Conservation (phyloP, 441 rosid genomes). For the Sinapis alba region DNA sequence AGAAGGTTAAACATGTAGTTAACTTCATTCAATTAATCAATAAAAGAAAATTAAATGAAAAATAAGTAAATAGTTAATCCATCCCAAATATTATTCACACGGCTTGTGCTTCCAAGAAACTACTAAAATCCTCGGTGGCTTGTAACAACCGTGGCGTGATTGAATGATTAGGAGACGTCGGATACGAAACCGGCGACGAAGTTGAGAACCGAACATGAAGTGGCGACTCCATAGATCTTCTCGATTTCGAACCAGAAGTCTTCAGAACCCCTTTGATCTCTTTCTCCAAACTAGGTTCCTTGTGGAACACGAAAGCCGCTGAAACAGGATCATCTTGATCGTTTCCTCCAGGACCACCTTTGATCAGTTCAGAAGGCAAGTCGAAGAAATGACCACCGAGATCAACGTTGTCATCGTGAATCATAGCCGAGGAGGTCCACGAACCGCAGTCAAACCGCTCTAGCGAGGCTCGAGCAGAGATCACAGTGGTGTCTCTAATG, state of each 20-base stretch:
- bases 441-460: constrained; percentile 91
- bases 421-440: constrained; percentile 73
- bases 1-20: background rate
- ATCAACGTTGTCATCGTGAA: constrained; percentile 47
- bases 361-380: constrained; percentile 70
- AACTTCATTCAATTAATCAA: background rate
- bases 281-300: constrained; percentile 58
- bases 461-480: constrained; percentile 71
- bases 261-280: constrained; percentile 70
- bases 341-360: constrained; percentile 32
- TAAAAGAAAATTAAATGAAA: background rate
- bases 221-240: constrained; percentile 63
- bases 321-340: constrained; percentile 73
- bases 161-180: constrained; percentile 57
- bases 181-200: constrained; percentile 54
- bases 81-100: constrained; percentile 43
- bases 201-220: constrained; percentile 77
- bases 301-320: constrained; percentile 73
- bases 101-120: constrained; percentile 79
- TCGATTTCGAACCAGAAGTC: constrained; percentile 41
- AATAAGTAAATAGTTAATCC: background rate
- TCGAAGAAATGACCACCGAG: constrained; percentile 58
- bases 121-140: constrained; percentile 86
- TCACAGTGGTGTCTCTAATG: constrained; percentile 35
- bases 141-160: constrained; percentile 72